Conservation (phyloP, 257 asterid genomes). For the Solanum paucissectum region DNA sequence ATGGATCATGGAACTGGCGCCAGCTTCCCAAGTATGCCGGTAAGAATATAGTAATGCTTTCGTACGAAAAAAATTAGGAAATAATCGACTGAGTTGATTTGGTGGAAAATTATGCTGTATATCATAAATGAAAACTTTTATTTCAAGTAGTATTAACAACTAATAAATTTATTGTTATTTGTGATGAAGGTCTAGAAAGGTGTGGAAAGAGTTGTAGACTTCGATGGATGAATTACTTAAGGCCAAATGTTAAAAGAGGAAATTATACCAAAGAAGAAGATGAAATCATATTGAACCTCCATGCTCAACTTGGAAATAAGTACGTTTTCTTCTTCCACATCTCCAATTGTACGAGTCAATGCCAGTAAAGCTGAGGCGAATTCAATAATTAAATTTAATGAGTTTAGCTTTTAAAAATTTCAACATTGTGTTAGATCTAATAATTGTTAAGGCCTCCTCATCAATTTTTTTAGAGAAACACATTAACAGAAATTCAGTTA, state of each 20-base stretch:
- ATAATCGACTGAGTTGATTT: no score
- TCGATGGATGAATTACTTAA: slow-evolving; percentile 11
- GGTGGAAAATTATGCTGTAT: no score
- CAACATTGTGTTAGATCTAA: neutral
- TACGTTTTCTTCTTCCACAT: neutral
- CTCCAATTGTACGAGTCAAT: neutral
- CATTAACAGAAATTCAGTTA: no score
- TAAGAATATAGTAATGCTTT: neutral
- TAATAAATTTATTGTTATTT: neutral
- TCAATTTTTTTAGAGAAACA: no score
- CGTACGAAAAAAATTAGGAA: no score
- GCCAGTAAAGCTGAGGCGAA: neutral
- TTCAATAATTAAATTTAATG: neutral
- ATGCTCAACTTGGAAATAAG: slow-evolving; percentile 8
- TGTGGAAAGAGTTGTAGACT: slow-evolving; percentile 16
- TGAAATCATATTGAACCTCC: neutral
- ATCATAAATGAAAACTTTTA: no score
- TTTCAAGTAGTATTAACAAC: no score
- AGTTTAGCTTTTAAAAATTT: neutral
- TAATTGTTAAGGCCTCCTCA: no score
- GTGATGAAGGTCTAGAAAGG: slow-evolving; percentile 1
- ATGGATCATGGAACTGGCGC: slow-evolving; percentile 9
- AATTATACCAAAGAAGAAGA: slow-evolving; percentile 9
- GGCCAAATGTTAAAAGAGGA: slow-evolving; percentile 3
- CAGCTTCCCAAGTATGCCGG: slow-evolving; percentile 9